Conservation (phyloP, 768 basidiomycete species). For the Tephrocybe rancida region DNA sequence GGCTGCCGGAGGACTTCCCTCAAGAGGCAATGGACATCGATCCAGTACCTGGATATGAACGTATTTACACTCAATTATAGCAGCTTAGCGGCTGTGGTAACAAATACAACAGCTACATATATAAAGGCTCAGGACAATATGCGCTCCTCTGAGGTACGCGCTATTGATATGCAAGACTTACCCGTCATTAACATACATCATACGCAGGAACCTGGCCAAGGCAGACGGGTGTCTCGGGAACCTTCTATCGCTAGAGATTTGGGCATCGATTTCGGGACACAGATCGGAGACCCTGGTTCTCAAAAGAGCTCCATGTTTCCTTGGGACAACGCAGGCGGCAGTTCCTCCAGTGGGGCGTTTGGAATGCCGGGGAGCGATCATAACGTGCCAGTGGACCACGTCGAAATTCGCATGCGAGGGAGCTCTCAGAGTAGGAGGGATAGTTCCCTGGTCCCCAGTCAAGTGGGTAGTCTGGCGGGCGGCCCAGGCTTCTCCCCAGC, state of each 20-base stretch:
- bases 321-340: slow-evolving; percentile 78
- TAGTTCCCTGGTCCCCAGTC: slow-evolving; percentile 57
- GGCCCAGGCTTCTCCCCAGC: slow-evolving; percentile 55
- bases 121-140: slow-evolving; percentile 17
- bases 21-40: slow-evolving; percentile 1
- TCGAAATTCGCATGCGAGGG: slow-evolving; percentile 55
- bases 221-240: slow-evolving; percentile 67
- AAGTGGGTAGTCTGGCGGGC: slow-evolving; percentile 42
- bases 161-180: background rate
- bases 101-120: background rate
- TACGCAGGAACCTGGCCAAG: slow-evolving; percentile 76
- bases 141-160: slow-evolving; percentile 61
- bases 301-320: slow-evolving; percentile 77
- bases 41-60: background rate
- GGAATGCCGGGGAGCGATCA: slow-evolving; percentile 43
- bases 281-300: slow-evolving; percentile 47
- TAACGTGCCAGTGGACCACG: slow-evolving; percentile 48
- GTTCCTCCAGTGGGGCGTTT: slow-evolving; percentile 54
- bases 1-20: background rate
- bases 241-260: slow-evolving; percentile 54
- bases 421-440: slow-evolving; percentile 57
- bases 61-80: background rate
- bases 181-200: background rate
- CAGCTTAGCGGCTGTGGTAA: background rate
- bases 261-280: slow-evolving; percentile 42